A percentile compares a stretch with the other conserved stretches of the same genome.
These are phyloP conservation scores for Phytophthora macrochlamydospora DNA, from an alignment of 352 stramenopile genomes.

Conservation along the genomic window DNA sequence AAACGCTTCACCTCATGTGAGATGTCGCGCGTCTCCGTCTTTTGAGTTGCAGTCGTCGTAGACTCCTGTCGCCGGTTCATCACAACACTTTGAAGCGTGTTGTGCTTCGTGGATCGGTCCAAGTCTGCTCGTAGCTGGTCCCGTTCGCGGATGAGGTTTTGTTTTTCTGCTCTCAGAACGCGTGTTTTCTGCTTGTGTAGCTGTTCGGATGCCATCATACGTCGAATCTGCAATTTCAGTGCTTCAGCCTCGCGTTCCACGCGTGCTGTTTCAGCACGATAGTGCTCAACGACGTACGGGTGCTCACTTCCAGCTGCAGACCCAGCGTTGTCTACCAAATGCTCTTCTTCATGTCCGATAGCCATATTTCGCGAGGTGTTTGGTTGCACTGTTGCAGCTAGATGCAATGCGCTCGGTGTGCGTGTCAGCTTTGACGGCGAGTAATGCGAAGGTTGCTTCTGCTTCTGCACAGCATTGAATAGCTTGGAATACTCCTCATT, in stretches of 20 bases:
- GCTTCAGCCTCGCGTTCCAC: slow-evolving; percentile 63
- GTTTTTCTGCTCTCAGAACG: slow-evolving; percentile 49
- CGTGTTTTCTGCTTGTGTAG: slow-evolving; percentile 76
- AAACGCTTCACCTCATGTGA: slow-evolving; percentile 59
- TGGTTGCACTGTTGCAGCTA: slow-evolving; percentile 12
- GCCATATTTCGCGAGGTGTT: background rate
- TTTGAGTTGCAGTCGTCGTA: slow-evolving; percentile 9
- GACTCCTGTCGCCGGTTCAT: slow-evolving; percentile 18
- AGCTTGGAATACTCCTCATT: slow-evolving; percentile 78
- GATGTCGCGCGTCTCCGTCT: slow-evolving; percentile 4
- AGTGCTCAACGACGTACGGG: slow-evolving; percentile 70
- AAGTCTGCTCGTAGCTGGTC: slow-evolving; percentile 53
- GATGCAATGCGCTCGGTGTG: slow-evolving; percentile 18
- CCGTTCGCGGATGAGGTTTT: slow-evolving; percentile 51
- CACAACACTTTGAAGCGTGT: slow-evolving; percentile 24
- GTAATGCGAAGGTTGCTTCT: slow-evolving; percentile 44
- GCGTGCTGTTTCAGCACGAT: slow-evolving; percentile 55
- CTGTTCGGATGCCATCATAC: slow-evolving; percentile 83
- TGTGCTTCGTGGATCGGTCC: slow-evolving; percentile 38
- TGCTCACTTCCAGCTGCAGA: slow-evolving; percentile 51
- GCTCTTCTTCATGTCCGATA: too few species aligned
- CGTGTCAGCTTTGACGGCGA: slow-evolving; percentile 28
- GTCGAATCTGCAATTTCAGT: slow-evolving; percentile 73
- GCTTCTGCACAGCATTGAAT: slow-evolving; percentile 69
- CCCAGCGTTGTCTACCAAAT: too few species aligned